Percentiles rank a stretch among this genome's conserved stretches.
These are phyloP conservation scores for Coprinellus micaceus DNA, from an alignment of 768 basidiomycete species.

Conservation along the genomic window DNA sequence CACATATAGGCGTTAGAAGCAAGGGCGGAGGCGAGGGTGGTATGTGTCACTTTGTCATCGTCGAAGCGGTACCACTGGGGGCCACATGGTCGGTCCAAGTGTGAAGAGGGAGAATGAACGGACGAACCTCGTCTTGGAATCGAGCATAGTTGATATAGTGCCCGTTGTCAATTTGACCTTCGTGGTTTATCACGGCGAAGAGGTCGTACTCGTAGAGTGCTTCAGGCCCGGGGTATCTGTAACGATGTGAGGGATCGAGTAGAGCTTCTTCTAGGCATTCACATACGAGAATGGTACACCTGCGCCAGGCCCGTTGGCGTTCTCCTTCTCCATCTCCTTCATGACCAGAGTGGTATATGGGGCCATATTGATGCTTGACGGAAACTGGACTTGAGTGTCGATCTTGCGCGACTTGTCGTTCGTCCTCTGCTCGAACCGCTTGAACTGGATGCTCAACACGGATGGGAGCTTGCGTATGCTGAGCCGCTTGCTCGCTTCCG, in stretches of 20 bases:
- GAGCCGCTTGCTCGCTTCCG: slow-evolving; percentile 79
- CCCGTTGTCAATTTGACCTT: slow-evolving; percentile 91
- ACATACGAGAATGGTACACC: not conserved
- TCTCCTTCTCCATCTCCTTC: slow-evolving; percentile 48
- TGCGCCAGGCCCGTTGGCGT: slow-evolving; percentile 6
- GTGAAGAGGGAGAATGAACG: not conserved
- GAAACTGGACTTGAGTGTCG: slow-evolving; percentile 77
- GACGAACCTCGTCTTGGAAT: slow-evolving; percentile 76
- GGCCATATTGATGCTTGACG: slow-evolving; percentile 82
- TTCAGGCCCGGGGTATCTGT: slow-evolving; percentile 43
- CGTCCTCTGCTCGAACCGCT: slow-evolving; percentile 92
- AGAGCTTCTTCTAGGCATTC: not conserved
- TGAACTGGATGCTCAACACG: slow-evolving; percentile 92
- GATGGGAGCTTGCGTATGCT: slow-evolving; percentile 84
- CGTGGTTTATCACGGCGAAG: slow-evolving; percentile 91
- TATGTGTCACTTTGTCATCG: slow-evolving; percentile 86
- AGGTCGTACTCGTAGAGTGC: slow-evolving; percentile 86
- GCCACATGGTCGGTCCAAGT: not conserved
- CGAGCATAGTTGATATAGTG: slow-evolving; percentile 90
- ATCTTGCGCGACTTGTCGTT: slow-evolving; percentile 81
- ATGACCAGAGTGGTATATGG: slow-evolving; percentile 72
- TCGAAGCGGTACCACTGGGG: slow-evolving; percentile 89
- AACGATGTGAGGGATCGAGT: too few relatives aligned
- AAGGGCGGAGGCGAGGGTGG: slow-evolving; percentile 65
- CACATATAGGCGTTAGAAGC: slow-evolving; percentile 87